A percentile compares a stretch with the other conserved stretches of the same genome.
Evolutionary conservation across 2,329 filamentous ascomycete genomes (phyloP).

Genomic region (Cercospora zeina): DNA sequence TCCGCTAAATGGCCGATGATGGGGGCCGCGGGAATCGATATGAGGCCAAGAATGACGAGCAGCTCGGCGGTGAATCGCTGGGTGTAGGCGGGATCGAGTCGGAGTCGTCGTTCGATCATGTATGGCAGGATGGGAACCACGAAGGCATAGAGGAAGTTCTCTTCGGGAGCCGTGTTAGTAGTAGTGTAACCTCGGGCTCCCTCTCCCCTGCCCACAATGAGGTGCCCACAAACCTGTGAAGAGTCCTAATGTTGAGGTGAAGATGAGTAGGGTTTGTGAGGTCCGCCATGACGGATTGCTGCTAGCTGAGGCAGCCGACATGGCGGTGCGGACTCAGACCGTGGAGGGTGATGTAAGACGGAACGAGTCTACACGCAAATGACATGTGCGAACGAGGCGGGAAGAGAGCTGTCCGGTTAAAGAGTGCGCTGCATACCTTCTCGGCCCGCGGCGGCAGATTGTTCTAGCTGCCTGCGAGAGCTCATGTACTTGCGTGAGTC

Average conservation of each 20-base stretch:
- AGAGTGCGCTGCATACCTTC: conserved; percentile 2
- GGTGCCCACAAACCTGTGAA: conserved; percentile 22
- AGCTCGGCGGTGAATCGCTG: conserved; percentile 25
- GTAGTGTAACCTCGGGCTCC: neutral
- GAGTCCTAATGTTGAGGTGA: conserved; percentile 27
- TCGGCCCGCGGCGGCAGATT: conserved; percentile 2
- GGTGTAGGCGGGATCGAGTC: conserved; percentile 19
- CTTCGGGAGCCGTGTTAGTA: conserved; percentile 10
- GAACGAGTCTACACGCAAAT: neutral
- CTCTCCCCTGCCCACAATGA: neutral
- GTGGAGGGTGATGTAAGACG: neutral
- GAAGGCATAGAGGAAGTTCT: conserved; percentile 29
- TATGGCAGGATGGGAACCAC: conserved; percentile 27
- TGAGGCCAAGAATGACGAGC: conserved; percentile 46
- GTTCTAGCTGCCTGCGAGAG: neutral
- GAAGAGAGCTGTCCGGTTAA: neutral
- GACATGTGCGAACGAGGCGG: no score
- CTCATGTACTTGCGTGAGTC: neutral
- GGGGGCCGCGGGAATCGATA: conserved; percentile 41
- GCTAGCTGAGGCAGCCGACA: neutral
- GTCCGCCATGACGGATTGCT: conserved; percentile 21
- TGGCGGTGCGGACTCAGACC: neutral
- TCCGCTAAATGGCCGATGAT: conserved; percentile 28
- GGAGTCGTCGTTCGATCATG: conserved; percentile 26
- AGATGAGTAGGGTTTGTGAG: conserved; percentile 21